Base-by-base conservation (phyloP, 768 basidiomycete genomes). In the Tricholoma sp. region DNA sequence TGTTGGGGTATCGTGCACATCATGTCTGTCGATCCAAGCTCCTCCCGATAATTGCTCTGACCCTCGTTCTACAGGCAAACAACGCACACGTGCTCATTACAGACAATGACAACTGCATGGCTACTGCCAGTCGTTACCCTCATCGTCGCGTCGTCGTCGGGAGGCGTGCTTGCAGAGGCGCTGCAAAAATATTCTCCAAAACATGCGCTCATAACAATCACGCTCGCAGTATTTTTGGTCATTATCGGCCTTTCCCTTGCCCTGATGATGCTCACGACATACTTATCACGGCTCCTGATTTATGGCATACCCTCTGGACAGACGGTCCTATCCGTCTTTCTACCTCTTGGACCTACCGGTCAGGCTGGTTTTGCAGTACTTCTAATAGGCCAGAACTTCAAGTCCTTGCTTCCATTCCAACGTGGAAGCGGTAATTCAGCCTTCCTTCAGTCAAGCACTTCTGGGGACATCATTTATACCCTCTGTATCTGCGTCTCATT, bases 51-150 rank as follows among this genome's bases (percentile, higher is more conserved):
- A 17, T 49, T 49, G 31, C n/a, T 13, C 41, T 55, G 8, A 32
- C 37, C n/a, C 13, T 4, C 2, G 7, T 15, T 48, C 17, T n/a
- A 13, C 55, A 79, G 78, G 88, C 80, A 83, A 68, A 80, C 69
- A 66, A 75, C 37, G 63, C 79, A 91, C 17, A 71, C 73, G 6
- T 85, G 90, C 63, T 69, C 81, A 0, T 63, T 85, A 5, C 72
- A 78, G 42, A 65, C 71, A 1, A 80, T 90, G 78, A 83, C 83
- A 0, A 70, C 84, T 20, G 67, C 76, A 18, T 91, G 89, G 89
- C 73, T 91, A 7, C 82, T 92, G 31, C 91, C 91, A 0, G 80
- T 89, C 10, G 85, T 92, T 3, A 82, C 89, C 0, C 76, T 86
- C 13, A 79, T 88, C 44, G 90, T 92, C 64, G 82, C 80, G 1